These are phyloP conservation scores for Phialophora chinensis DNA, from an alignment of 2,329 filamentous ascomycete species.

Conservation along the genomic window DNA sequence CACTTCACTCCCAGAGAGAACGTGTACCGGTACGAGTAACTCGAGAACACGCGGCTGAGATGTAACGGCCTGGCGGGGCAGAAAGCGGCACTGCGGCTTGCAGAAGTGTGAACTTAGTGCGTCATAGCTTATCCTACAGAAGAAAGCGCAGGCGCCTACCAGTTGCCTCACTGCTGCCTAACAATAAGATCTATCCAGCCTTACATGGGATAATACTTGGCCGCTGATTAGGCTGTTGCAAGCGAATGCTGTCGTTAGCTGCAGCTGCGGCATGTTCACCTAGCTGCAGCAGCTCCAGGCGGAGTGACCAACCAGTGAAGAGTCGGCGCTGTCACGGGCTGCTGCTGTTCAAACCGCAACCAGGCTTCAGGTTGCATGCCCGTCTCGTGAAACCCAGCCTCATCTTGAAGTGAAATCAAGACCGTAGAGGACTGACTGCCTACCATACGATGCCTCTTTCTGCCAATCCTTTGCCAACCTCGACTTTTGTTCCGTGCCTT, in stretches of 20 bases:
- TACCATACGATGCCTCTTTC: conserved; percentile 28
- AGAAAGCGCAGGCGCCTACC: background rate
- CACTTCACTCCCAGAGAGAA: background rate
- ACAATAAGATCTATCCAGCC: background rate
- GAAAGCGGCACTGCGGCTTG: background rate
- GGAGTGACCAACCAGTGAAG: conserved; percentile 8
- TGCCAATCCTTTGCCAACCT: conserved; percentile 6
- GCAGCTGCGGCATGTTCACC: conserved; percentile 2
- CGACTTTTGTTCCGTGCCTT: conserved; percentile 6
- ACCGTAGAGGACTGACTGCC: background rate
- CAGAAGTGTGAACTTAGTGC: background rate
- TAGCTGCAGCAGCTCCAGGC: conserved; percentile 6
- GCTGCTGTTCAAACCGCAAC: background rate
- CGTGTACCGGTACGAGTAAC: background rate
- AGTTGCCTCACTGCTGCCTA: conserved; percentile 1
- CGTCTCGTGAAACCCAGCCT: conserved; percentile 33
- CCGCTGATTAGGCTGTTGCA: conserved; percentile 1
- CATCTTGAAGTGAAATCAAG: conserved; percentile 15
- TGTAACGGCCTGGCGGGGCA: background rate
- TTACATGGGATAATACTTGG: background rate
- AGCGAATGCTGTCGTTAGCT: background rate
- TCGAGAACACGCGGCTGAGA: background rate
- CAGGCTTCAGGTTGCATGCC: conserved; percentile 7
- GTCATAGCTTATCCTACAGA: background rate
- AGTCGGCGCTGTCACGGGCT: background rate